Percentiles rank a stretch among this genome's conserved stretches.
phyloP scores from a whole-genome alignment of 768 basidiomycete genomes.

The Phaeolepiota aurea region DNA sequence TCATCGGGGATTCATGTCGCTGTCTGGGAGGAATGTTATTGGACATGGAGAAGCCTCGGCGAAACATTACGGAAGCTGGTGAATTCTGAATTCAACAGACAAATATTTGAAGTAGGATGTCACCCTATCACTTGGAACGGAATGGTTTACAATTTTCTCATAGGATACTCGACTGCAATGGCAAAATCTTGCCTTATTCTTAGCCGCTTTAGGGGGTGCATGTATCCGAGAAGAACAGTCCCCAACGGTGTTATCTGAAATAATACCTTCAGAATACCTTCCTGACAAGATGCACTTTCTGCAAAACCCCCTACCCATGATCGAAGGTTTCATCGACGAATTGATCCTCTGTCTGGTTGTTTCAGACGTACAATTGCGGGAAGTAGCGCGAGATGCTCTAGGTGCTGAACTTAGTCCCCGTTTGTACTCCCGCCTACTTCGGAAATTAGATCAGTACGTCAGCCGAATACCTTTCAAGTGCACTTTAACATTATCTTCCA shows the following conservation, averaged over 20 bases:
- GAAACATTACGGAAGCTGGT: conserved; percentile 35
- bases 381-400: conserved; percentile 72
- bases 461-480: not conserved
- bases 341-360: conserved; percentile 62
- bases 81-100: conserved; percentile 23
- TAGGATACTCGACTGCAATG: conserved; percentile 76
- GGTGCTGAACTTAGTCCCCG: conserved; percentile 71
- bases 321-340: conserved; percentile 58
- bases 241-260: conserved; percentile 36
- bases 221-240: conserved; percentile 49
- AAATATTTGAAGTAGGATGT: conserved; percentile 21
- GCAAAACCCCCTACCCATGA: conserved; percentile 46
- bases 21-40: conserved; percentile 80
- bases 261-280: conserved; percentile 50
- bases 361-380: conserved; percentile 61
- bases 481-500: conserved; percentile 11
- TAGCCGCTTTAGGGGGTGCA: conserved; percentile 66
- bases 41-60: conserved; percentile 60
- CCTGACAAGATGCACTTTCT: conserved; percentile 68
- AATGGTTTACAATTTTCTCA: conserved; percentile 10
- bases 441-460: conserved; percentile 67
- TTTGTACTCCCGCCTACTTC: conserved; percentile 59
- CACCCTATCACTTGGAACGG: conserved; percentile 12
- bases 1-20: conserved; percentile 64
- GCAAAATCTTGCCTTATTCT: conserved; percentile 76